These are phyloP conservation scores for Oldenlandia corymbosa DNA, from an alignment of 257 asterid species.

Conservation along the genomic window DNA sequence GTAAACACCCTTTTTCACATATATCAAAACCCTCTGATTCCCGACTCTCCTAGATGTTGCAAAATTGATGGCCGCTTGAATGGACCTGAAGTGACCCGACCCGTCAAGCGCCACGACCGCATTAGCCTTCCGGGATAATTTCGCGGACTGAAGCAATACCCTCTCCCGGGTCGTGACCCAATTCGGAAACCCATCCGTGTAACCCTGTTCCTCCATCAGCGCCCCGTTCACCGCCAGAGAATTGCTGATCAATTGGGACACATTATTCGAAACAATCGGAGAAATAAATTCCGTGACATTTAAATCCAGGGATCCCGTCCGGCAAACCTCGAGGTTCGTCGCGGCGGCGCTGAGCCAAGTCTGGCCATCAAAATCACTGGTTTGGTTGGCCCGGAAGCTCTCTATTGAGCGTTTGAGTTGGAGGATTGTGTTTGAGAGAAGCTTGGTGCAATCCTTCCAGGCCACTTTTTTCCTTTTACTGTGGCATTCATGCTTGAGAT, in stretches of 20 bases:
- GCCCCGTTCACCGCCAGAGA: slow-evolving; percentile 50
- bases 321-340: slow-evolving; percentile 52
- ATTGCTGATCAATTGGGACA: slow-evolving; percentile 54
- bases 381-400: slow-evolving; percentile 28
- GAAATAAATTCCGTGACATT: slow-evolving; percentile 43
- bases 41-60: slow-evolving; percentile 38
- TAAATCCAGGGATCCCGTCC: slow-evolving; percentile 42
- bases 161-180: slow-evolving; percentile 42
- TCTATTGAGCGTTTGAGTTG: slow-evolving; percentile 42
- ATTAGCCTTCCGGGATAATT: slow-evolving; percentile 29
- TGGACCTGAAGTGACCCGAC: slow-evolving; percentile 52
- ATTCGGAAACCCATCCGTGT: slow-evolving; percentile 28
- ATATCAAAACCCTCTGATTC: slow-evolving; percentile 47
- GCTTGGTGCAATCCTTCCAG: slow-evolving; percentile 43
- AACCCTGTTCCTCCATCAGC: slow-evolving; percentile 15
- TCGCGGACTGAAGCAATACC: slow-evolving; percentile 32
- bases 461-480: slow-evolving; percentile 27
- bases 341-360: slow-evolving; percentile 85
- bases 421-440: slow-evolving; percentile 40
- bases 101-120: slow-evolving; percentile 65
- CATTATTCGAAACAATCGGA: slow-evolving; percentile 35
- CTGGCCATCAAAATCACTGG: slow-evolving; percentile 38
- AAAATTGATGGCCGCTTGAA: slow-evolving; percentile 58
- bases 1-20: slow-evolving; percentile 67
- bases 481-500: slow-evolving; percentile 18